phyloP scores from a whole-genome alignment of 2,329 filamentous ascomycete species.

The Pseudopithomyces maydicus region DNA sequence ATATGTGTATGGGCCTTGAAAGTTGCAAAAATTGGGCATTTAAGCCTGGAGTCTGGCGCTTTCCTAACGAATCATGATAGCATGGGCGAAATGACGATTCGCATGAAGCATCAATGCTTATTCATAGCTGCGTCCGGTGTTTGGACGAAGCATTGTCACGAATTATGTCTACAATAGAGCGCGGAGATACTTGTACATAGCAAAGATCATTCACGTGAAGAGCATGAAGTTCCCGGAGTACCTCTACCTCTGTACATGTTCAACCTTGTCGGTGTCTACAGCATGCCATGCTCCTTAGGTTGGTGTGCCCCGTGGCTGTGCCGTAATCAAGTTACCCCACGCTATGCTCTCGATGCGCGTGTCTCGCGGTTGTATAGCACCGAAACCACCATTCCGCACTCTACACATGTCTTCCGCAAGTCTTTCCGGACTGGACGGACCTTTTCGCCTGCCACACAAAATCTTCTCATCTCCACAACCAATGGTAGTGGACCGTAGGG shows the following conservation, averaged over 20 bases:
- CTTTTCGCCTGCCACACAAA: constrained; percentile 4
- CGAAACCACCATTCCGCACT: background rate
- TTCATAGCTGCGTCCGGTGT: background rate
- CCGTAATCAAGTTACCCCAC: background rate
- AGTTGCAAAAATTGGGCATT: background rate
- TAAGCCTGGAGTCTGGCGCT: constrained; percentile 17
- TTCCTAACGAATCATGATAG: constrained; percentile 2
- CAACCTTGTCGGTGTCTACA: background rate
- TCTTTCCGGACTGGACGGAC: constrained; percentile 4
- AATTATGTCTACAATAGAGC: background rate
- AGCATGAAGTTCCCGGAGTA: background rate
- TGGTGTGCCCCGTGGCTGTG: background rate
- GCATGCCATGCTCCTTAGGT: background rate
- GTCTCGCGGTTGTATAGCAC: background rate
- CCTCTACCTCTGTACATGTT: background rate
- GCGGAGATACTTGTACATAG: background rate
- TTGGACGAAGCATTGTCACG: background rate
- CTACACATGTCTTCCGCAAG: background rate
- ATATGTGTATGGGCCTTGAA: background rate
- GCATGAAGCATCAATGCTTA: background rate
- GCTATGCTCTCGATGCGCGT: background rate
- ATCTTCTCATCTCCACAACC: constrained; percentile 6
- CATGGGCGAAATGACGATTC: background rate
- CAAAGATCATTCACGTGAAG: background rate
- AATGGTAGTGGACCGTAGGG: background rate